phyloP scores from a whole-genome alignment of 2,329 filamentous ascomycete species.

The Endothia cerciana region DNA sequence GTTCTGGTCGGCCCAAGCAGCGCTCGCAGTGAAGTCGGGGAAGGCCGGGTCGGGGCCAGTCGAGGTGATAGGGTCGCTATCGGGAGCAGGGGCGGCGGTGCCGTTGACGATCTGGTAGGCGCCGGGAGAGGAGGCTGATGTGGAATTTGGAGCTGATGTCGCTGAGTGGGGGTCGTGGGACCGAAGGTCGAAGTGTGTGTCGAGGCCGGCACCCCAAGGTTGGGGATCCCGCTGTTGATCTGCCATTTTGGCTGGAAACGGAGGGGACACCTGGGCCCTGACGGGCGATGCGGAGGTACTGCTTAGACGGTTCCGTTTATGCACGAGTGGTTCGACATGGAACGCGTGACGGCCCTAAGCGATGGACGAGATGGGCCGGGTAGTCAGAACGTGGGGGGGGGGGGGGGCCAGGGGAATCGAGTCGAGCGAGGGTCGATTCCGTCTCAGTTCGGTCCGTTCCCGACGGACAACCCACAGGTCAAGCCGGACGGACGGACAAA shows the following conservation, averaged over 20 bases:
- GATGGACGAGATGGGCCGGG: slow-evolving; percentile 32
- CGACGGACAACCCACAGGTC: slow-evolving; percentile 14
- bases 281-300: slow-evolving; percentile 22
- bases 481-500: neutral
- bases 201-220: slow-evolving; percentile 26
- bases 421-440: slow-evolving; percentile 4
- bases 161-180: slow-evolving; percentile 25
- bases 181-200: slow-evolving; percentile 27
- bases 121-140: slow-evolving; percentile 24
- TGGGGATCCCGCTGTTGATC: slow-evolving; percentile 35
- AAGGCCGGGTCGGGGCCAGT: slow-evolving; percentile 23
- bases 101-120: slow-evolving; percentile 18
- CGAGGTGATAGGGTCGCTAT: slow-evolving; percentile 19
- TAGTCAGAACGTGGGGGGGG: slow-evolving; percentile 18
- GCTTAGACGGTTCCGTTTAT: slow-evolving; percentile 39
- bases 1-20: slow-evolving; percentile 24
- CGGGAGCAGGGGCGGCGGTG: slow-evolving; percentile 17
- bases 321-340: slow-evolving; percentile 42
- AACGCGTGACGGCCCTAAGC: slow-evolving; percentile 35
- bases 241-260: slow-evolving; percentile 35
- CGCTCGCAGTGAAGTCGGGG: slow-evolving; percentile 20
- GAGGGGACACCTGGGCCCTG: slow-evolving; percentile 14
- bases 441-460: slow-evolving; percentile 18
- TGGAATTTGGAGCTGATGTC: slow-evolving; percentile 22
- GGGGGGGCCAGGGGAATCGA: slow-evolving; percentile 9